Percentiles rank a stretch among this genome's conserved stretches.
Conservation (phyloP, 176 grass and related monocot species). For the Coix lacrymajobi region DNA sequence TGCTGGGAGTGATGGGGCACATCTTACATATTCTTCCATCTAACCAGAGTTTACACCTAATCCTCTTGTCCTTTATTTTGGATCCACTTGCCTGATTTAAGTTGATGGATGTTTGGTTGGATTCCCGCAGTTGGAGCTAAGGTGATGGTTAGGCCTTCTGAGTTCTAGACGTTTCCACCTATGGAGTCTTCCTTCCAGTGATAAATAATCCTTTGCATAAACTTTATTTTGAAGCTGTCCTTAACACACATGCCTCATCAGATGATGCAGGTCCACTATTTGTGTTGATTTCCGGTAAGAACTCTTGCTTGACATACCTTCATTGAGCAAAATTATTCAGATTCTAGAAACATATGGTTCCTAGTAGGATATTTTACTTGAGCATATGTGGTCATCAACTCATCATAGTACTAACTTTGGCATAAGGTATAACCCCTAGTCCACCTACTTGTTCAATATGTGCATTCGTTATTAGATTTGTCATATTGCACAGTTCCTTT, state of each 20-base stretch:
- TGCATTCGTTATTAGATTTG: not conserved
- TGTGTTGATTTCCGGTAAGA: not conserved
- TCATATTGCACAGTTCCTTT: not conserved
- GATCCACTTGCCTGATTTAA: not conserved
- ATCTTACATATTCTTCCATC: not conserved
- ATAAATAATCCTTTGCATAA: not conserved
- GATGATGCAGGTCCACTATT: not conserved
- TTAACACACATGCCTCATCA: not conserved
- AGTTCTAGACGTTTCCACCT: not conserved
- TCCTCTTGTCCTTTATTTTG: not conserved
- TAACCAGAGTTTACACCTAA: not conserved
- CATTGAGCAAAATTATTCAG: not conserved
- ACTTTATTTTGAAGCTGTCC: not conserved
- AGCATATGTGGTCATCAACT: not conserved
- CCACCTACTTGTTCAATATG: not conserved
- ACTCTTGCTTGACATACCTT: not conserved
- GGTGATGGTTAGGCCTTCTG: not conserved
- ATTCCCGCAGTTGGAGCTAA: not conserved
- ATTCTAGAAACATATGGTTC: not conserved
- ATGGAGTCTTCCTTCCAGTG: not conserved
- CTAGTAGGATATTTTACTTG: not conserved
- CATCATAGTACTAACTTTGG: not conserved
- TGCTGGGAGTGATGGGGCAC: not conserved
- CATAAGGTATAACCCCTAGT: not conserved
- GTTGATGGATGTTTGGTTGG: not conserved